Percentiles rank a stretch among this genome's conserved stretches.
Conservation (phyloP, 2,329 filamentous ascomycete genomes). For the Alternaria sp. region DNA sequence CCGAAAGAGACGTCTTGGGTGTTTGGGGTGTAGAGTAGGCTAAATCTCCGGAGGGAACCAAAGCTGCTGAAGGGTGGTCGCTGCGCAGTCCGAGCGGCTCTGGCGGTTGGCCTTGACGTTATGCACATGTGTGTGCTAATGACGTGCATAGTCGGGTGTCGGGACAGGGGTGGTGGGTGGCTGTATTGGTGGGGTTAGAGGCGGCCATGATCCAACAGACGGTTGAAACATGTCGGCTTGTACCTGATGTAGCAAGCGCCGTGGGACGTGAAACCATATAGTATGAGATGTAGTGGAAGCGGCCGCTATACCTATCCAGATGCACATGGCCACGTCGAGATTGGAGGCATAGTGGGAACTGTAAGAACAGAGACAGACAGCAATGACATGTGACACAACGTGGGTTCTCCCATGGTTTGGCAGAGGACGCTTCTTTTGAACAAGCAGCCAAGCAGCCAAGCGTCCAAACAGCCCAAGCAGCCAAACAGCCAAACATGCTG, state of each 20-base stretch:
- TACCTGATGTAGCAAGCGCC: conserved; percentile 7
- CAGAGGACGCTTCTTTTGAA: conserved; percentile 7
- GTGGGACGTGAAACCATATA: conserved; percentile 8
- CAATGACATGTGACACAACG: conserved; percentile 13
- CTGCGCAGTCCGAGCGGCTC: background rate
- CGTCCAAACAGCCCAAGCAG: background rate
- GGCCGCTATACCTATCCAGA: background rate
- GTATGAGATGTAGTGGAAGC: conserved; percentile 4
- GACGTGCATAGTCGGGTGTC: conserved; percentile 7
- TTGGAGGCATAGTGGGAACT: background rate
- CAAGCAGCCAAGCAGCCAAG: conserved; percentile 8
- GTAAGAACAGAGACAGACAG: background rate
- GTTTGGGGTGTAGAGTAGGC: conserved; percentile 54
- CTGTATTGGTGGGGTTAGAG: conserved; percentile 6
- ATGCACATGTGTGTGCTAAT: conserved; percentile 8
- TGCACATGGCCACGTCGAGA: background rate
- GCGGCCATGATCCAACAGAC: conserved; percentile 4
- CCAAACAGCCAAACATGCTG: conserved; percentile 1
- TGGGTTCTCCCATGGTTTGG: background rate
- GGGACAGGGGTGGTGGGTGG: conserved; percentile 5
- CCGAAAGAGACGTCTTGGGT: conserved; percentile 55
- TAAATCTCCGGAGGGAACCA: conserved; percentile 12
- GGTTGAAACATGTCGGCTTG: conserved; percentile 18
- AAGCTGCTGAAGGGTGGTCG: background rate
- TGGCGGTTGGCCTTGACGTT: background rate